phyloP scores from a whole-genome alignment of 352 stramenopile species.

The Aphanomyces euteiches region DNA sequence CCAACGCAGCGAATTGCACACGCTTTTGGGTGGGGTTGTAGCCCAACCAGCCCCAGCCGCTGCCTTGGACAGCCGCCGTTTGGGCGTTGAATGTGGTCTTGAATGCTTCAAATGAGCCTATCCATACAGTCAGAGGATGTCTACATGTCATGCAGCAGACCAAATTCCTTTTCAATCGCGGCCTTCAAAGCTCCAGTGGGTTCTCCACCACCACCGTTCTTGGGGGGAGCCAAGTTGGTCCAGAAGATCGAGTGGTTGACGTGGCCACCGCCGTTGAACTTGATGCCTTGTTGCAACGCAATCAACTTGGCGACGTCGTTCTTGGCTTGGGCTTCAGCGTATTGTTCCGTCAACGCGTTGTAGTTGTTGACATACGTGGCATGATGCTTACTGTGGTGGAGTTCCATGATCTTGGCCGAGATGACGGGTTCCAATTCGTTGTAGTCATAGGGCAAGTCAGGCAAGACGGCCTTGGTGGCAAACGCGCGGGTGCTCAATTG shows the following conservation, averaged over 20 bases:
- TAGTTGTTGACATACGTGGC: conserved; percentile 96
- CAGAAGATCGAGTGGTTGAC: conserved; percentile 99
- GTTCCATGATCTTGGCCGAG: conserved; percentile 86
- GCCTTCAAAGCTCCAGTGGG: conserved; percentile 79
- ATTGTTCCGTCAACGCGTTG: conserved; percentile 91
- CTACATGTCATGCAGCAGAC: conserved; percentile 24
- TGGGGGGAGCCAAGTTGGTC: conserved; percentile 91
- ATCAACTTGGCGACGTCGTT: conserved; percentile 90
- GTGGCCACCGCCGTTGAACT: conserved; percentile 98
- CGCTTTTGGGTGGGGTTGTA: conserved; percentile 83
- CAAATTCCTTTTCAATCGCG: conserved; percentile 91
- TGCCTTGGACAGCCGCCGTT: conserved; percentile 93
- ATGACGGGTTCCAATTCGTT: conserved; percentile 84
- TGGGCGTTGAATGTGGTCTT: conserved; percentile 85
- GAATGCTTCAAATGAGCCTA: conserved; percentile 83
- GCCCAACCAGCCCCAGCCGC: conserved; percentile 97
- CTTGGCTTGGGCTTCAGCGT: conserved; percentile 84
- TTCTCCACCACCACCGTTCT: conserved; percentile 71
- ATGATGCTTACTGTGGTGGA: conserved; percentile 98
- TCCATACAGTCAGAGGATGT: no score
- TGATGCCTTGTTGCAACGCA: conserved; percentile 87
- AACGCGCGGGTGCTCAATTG: conserved; percentile 52
- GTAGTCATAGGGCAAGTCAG: conserved; percentile 85
- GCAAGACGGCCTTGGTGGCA: conserved; percentile 68
- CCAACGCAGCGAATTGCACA: conserved; percentile 85